Evolutionary conservation across 2,329 filamentous ascomycete species (phyloP), one percentile per base, ranked within the genome.

Genomic region (Metarhizium rileyi): DNA sequence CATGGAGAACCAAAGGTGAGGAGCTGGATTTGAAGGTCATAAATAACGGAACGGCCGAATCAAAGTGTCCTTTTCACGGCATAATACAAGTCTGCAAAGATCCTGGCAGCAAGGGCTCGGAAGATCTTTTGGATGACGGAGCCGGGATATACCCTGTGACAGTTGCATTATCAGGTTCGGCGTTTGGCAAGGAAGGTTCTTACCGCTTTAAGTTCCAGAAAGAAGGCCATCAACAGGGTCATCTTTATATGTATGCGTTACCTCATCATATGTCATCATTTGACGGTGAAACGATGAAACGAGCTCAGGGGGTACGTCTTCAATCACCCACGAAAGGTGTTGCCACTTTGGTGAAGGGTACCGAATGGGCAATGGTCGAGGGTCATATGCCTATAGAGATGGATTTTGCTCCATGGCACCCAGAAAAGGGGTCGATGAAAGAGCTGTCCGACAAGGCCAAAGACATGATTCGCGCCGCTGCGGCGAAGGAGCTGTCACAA

Each of bases 181-280:
- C 77, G 1, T 67, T 69, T 41, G 81, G 78, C 2, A 69, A 70
- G 0, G 70, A 69, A 10, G 91, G 88, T 10, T 80, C 73, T 2
- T 98, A 97, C 63, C 80, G 70, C 0, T 78, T 97, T 50, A 68
- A 70, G 0, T 97, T 87, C 70, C 68, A 71, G n/a, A 91, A 87
- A 60, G 76, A 72, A 1, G 91, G 90, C 5, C 72, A 81, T 33
- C 62, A 73, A 16, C 65, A 69, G 6, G 71, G 78, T 16, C 77
- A 72, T 52, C 71, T 95, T 22, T 73, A 93, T 55, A 93, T 95
- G 83, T 96, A 86, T 63, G 87, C 87, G 16, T 70, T 98, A 44
- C 89, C 90, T 22, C 93, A 97, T 64, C 93, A 97, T 57, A 63
- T 88, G 3, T 71, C 81, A 28, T 89, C 87, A 0, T 90, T 97